Evolutionary conservation across 208 protist genomes (phyloP).

Genomic region (Trypanosoma theileri): DNA sequence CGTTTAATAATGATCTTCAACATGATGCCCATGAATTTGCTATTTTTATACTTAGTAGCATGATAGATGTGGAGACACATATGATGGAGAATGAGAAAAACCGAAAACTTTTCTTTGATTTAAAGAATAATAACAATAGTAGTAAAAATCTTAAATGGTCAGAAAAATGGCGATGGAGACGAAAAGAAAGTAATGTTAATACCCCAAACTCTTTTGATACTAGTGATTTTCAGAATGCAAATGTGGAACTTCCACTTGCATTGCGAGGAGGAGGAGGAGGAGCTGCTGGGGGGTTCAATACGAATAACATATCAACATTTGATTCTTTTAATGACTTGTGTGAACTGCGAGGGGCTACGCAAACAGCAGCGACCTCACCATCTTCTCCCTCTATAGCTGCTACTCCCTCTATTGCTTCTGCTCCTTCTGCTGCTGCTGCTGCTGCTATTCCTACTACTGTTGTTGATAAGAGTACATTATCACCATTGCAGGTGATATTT

Average conservation of each 20-base stretch:
- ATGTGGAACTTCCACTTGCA: slow-evolving; percentile 17
- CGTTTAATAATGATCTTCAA: slow-evolving; percentile 80
- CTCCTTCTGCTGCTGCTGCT: neutral
- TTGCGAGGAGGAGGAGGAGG: neutral
- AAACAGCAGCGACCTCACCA: too few species aligned
- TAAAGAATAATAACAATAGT: slow-evolving; percentile 26
- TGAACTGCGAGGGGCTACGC: too few species aligned
- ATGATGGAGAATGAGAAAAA: slow-evolving; percentile 72
- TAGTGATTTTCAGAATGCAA: slow-evolving; percentile 4
- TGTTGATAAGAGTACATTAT: neutral
- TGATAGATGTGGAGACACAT: slow-evolving; percentile 74
- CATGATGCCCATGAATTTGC: slow-evolving; percentile 92
- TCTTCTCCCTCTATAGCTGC: too few species aligned
- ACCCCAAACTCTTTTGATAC: neutral
- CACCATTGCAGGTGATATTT: slow-evolving; percentile 74
- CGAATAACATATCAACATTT: too few species aligned
- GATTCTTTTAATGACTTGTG: too few species aligned
- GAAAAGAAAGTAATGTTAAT: neutral
- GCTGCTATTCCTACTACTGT: neutral
- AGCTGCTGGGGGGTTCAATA: too few species aligned
- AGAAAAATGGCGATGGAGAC: slow-evolving; percentile 13
- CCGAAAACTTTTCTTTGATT: slow-evolving; percentile 52
- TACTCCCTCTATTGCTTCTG: neutral
- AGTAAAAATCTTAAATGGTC: slow-evolving; percentile 32
- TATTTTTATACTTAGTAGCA: slow-evolving; percentile 86